These are phyloP conservation scores for Geotrichum cucujoidarum DNA, from an alignment of 1,139 yeast genomes.

Conservation along the genomic window DNA sequence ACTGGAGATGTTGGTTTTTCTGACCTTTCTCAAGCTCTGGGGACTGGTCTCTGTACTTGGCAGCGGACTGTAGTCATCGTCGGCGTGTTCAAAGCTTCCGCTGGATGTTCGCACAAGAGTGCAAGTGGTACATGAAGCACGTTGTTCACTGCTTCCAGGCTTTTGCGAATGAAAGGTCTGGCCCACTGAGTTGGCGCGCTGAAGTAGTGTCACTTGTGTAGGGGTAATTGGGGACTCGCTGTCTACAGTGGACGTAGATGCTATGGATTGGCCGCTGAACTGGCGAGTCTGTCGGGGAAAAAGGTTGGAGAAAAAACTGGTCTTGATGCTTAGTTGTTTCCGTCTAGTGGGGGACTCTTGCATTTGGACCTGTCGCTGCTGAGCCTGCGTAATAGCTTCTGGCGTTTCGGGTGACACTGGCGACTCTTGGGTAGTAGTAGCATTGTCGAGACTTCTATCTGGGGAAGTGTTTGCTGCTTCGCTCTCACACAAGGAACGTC, in stretches of 20 bases:
- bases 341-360: constrained; percentile 8
- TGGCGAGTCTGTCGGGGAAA: constrained; percentile 5
- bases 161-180: not conserved
- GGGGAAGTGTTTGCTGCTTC: not conserved
- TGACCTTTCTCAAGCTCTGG: not conserved
- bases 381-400: not conserved
- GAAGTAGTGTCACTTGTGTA: not conserved
- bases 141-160: not conserved
- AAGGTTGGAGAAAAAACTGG: constrained; percentile 6
- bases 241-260: constrained; percentile 6
- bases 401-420: constrained; percentile 6
- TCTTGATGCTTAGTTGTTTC: constrained; percentile 7
- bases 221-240: constrained; percentile 12
- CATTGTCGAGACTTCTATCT: not conserved
- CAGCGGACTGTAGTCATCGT: not conserved
- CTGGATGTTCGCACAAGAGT: not conserved
- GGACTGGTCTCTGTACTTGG: not conserved
- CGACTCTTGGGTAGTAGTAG: not conserved
- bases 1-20: not conserved
- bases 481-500: constrained; percentile 1
- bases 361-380: not conserved
- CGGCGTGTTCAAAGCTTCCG: not conserved
- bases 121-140: no score
- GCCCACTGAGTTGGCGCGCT: constrained; percentile 1
- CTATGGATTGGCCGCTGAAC: constrained; percentile 9